Base-by-base conservation (phyloP, 108 stramenopile species). In the Schizochytrium sp. region DNA sequence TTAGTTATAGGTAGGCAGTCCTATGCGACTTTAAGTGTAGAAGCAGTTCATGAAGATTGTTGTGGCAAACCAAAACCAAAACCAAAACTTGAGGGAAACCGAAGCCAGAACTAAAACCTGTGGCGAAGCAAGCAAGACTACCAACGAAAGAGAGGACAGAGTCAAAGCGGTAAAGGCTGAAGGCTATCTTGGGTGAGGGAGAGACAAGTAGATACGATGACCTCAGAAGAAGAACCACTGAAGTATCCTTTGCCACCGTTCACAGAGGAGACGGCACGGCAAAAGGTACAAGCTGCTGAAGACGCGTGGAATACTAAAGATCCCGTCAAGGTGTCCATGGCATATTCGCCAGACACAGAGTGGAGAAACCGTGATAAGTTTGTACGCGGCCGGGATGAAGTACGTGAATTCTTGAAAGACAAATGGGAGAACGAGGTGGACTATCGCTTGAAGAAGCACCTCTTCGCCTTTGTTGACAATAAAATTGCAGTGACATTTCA, bases 401-500 rank as follows among this genome's bases (percentile, higher is more conserved):
- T 95, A 28, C 60, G 72, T 41, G 92, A 88, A 8, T 95, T 95
- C 59, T 57, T 95, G 45, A 19, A 57, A 17, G 50, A 72, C 55
- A 94, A 94, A 90, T 94, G 94, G 94, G 72, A 87, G 15, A 49
- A 61, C 28, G 94, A 94, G 90, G 59, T 87, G 7, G 94, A 93
- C n/a, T 95, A 95, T 89, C 90, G 93, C 41, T 91, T 95, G 40
- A 94, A 93, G 72, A 95, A 95, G 90, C 93, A 95, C 60, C 61
- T 94, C 15, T 95, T 94, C 93, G 90, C 94, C 8, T 90, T 91
- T 58, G 69, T 87, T 46, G 94, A 89, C 40, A 93, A 94, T 61
- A 93, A 94, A 55, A 95, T 95, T 83, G 94, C 93, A 42, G 95
- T 94, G n/a, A 91, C 93, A n/a, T 95, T 95, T 89, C 89, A 87